Percentiles rank a stretch among this genome's conserved stretches.
These are phyloP conservation scores for Aspergillus bridgeri DNA, from an alignment of 495 filamentous ascomycete genomes.

Conservation along the genomic window DNA sequence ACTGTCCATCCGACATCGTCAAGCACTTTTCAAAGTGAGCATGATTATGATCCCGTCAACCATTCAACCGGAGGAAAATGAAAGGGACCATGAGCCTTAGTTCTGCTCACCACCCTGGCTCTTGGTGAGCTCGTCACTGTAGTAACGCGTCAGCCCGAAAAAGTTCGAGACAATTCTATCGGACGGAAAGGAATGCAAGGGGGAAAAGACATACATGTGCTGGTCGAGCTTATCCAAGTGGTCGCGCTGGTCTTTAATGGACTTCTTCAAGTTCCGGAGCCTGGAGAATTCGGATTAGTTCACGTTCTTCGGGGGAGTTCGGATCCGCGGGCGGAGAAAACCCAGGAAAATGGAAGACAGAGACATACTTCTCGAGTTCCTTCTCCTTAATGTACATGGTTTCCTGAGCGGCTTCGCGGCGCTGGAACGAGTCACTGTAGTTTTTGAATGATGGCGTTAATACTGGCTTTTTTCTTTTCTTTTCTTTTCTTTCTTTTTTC, in stretches of 20 bases:
- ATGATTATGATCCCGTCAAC: background rate
- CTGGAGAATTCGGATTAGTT: constrained; percentile 25
- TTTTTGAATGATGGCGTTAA: background rate
- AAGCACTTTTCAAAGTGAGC: background rate
- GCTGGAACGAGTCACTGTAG: constrained; percentile 82
- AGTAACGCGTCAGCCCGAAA: background rate
- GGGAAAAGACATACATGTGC: constrained; percentile 84
- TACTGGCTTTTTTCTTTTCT: background rate
- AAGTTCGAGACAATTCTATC: background rate
- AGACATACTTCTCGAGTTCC: constrained; percentile 74
- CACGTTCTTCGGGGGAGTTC: background rate
- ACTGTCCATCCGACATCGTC: background rate
- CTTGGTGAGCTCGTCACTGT: constrained; percentile 65
- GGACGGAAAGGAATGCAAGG: background rate
- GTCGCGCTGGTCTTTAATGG: constrained; percentile 72
- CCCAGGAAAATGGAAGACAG: background rate
- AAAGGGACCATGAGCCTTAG: constrained; percentile 34
- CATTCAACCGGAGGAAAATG: background rate
- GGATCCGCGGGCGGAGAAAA: background rate
- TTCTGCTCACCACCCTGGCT: constrained; percentile 70
- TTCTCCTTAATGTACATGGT: constrained; percentile 75
- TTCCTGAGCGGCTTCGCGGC: constrained; percentile 85
- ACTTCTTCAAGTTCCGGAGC: constrained; percentile 64
- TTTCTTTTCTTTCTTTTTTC: too few species aligned
- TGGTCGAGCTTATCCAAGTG: constrained; percentile 79